Evolutionary conservation across 129 eudicot species (phyloP).

Genomic region (Scalesia atractyloides): DNA sequence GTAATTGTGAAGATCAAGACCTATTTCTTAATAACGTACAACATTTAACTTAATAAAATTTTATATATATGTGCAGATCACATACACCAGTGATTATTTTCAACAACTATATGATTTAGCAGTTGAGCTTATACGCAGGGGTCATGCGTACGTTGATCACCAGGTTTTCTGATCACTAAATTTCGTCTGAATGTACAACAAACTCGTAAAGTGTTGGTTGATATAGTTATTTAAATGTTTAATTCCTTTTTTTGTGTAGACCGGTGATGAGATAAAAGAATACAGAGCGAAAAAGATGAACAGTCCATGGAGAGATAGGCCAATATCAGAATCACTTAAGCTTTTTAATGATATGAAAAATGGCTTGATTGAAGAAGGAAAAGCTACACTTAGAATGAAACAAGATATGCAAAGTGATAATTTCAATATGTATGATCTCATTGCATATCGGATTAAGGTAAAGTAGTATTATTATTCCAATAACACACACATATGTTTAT

Average conservation of each 20-base stretch:
- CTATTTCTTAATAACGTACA: not conserved
- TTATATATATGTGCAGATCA: conserved; percentile 49
- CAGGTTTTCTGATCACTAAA: conserved; percentile 52
- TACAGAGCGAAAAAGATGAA: conserved; percentile 86
- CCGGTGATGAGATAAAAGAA: conserved; percentile 84
- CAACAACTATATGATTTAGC: conserved; percentile 88
- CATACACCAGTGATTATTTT: conserved; percentile 96
- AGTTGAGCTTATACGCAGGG: conserved; percentile 80
- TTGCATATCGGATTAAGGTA: conserved; percentile 97
- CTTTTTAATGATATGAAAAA: conserved; percentile 84
- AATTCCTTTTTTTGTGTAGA: conserved; percentile 36
- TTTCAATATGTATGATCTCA: conserved; percentile 91
- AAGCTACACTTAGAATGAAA: conserved; percentile 93
- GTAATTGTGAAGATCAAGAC: not conserved
- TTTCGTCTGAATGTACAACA: not conserved
- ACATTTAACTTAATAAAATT: conserved; percentile 16
- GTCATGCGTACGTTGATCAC: conserved; percentile 96
- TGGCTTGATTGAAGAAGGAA: conserved; percentile 88
- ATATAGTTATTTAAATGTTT: not conserved
- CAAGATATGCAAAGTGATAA: conserved; percentile 98
- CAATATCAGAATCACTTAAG: conserved; percentile 68
- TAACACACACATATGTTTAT: not conserved
- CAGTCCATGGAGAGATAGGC: conserved; percentile 98
- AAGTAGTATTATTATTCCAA: conserved; percentile 18
- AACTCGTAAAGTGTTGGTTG: not conserved